Evolutionary conservation across 2,329 filamentous ascomycete genomes (phyloP), one percentile per base, ranked within the genome.

Genomic region (Colletotrichum zoysiae): DNA sequence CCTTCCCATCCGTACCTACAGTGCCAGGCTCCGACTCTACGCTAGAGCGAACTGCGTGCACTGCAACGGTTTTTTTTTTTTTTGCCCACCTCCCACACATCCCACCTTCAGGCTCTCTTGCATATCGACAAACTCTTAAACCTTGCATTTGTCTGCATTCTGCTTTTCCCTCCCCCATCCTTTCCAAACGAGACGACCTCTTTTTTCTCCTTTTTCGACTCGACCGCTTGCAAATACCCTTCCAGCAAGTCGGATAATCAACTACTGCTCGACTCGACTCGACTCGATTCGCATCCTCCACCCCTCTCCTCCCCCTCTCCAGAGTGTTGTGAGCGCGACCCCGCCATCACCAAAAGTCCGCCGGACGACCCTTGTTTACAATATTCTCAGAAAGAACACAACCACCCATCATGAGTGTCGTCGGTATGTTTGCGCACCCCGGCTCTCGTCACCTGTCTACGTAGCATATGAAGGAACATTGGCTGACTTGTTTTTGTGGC

Each of bases 331-430:
- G 66, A 72, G 70, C 70, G 67, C 69, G 48, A 73, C 67, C 67
- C 70, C 67, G 67, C 70, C 48, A 58, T 57, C 61, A 57, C 51
- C 70, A 60, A 57, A 46, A 44, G 38, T 57, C 60, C 59, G 65
- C 46, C 48, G 20, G 40, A 65, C 59, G 40, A 70, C 26, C 65
- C 65, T 72, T 72, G 70, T 65, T 72, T 65, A 72, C 70, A 70
- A 40, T 64, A 38, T 35, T 48, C 35, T 30, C 42, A 72, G 70
- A 57, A 72, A 56, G 55, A 70, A 51, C 59, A 65, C 53, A 75
- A 76, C 73, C 79, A 76, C 78, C 80, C 81, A 84, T 75, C 83
- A 88, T 88, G 86, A 86, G 84, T 82, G 86, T 88, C 79, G 86
- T 88, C 77, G 86, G 86, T 88, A 83, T 75, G 84, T 82, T 64